Conservation (phyloP, 306 rosid genomes). For the Arachis stenosperma region DNA sequence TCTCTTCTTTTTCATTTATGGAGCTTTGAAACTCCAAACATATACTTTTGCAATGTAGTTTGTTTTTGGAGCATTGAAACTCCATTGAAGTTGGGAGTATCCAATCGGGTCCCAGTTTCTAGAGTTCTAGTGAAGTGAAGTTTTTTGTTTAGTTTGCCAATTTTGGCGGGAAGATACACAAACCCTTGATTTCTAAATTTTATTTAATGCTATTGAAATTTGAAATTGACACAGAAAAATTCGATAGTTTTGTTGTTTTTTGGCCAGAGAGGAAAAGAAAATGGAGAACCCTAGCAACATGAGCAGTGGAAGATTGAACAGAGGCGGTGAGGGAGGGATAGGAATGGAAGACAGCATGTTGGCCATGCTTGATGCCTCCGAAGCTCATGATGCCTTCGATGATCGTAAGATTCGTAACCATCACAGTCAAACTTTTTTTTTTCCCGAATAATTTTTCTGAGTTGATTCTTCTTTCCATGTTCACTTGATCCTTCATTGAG, state of each 20-base stretch:
- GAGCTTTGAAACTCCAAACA: too few species aligned
- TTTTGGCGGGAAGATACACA: slow-evolving; percentile 36
- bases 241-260: not conserved
- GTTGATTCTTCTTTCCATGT: slow-evolving; percentile 13
- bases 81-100: too few species aligned
- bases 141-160: not conserved
- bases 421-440: not conserved
- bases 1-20: too few species aligned
- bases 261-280: not conserved
- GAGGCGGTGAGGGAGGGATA: not conserved
- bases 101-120: too few species aligned
- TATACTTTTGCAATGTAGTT: too few species aligned
- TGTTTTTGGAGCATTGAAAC: too few species aligned
- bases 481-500: not conserved
- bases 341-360: slow-evolving; percentile 65
- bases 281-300: slow-evolving; percentile 53
- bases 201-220: not conserved
- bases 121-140: not conserved
- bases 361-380: slow-evolving; percentile 70
- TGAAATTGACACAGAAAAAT: not conserved
- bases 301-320: slow-evolving; percentile 55
- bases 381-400: slow-evolving; percentile 68
- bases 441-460: not conserved
- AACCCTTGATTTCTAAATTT: not conserved
- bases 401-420: slow-evolving; percentile 48